A percentile compares a stretch with the other conserved stretches of the same genome.
Evolutionary conservation across 2,329 filamentous ascomycete species (phyloP).

Genomic region (Chrysoporthe austroafricana): DNA sequence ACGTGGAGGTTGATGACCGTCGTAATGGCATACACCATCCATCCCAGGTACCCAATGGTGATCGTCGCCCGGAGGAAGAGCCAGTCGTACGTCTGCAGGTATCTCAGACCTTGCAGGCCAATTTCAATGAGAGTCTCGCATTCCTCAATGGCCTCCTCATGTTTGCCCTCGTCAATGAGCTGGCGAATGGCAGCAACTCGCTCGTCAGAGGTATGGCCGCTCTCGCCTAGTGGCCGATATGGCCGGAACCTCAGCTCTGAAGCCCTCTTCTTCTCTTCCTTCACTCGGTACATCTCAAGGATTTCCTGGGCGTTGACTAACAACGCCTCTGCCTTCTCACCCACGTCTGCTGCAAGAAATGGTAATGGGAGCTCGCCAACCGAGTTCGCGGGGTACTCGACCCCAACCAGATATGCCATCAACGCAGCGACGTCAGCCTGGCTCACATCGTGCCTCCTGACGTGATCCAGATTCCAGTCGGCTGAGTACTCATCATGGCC

Average conservation of each 20-base stretch:
- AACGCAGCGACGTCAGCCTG: constrained; percentile 94
- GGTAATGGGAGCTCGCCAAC: constrained; percentile 89
- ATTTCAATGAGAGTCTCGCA: constrained; percentile 77
- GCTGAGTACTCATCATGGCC: constrained; percentile 92
- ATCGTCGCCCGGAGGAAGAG: constrained; percentile 88
- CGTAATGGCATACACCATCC: constrained; percentile 90
- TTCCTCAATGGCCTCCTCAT: constrained; percentile 78
- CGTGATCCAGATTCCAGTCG: constrained; percentile 81
- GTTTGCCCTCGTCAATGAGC: constrained; percentile 67
- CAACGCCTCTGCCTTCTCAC: constrained; percentile 82
- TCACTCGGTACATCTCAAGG: constrained; percentile 94
- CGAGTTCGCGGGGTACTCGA: constrained; percentile 93
- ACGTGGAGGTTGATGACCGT: constrained; percentile 90
- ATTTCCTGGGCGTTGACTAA: constrained; percentile 85
- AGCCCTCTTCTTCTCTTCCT: constrained; percentile 81
- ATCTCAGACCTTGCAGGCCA: constrained; percentile 81
- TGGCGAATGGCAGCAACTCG: constrained; percentile 69
- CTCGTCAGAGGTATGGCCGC: constrained; percentile 64
- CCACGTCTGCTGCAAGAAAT: constrained; percentile 72
- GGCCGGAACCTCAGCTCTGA: constrained; percentile 78
- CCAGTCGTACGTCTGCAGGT: constrained; percentile 98
- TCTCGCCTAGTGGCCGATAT: constrained; percentile 70
- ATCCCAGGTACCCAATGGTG: constrained; percentile 88
- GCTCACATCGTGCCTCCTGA: constrained; percentile 86
- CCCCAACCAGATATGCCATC: constrained; percentile 89